A percentile compares a stretch with the other conserved stretches of the same genome.
phyloP scores from a whole-genome alignment of 495 filamentous ascomycete species.

The Aspergillus sclerotioniger region DNA sequence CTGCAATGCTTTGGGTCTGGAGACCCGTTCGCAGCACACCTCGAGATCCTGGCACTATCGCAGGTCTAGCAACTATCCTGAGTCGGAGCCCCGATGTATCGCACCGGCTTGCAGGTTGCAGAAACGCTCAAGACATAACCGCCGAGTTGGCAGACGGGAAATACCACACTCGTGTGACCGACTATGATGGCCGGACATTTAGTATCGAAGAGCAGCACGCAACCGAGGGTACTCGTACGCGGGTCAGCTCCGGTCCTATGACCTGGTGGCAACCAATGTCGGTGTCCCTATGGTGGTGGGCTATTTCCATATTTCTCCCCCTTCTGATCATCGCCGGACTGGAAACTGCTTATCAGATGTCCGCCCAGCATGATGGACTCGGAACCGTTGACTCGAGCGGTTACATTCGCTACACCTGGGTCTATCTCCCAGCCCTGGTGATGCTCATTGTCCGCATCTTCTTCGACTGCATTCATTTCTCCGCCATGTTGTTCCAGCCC shows the following conservation, averaged over 20 bases:
- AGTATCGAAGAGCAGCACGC: not conserved
- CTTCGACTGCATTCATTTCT: constrained; percentile 13
- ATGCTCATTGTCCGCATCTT: constrained; percentile 17
- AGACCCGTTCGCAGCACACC: constrained; percentile 12
- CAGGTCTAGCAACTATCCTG: constrained; percentile 17
- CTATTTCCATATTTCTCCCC: constrained; percentile 9
- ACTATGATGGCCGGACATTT: not conserved
- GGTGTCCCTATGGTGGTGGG: constrained; percentile 1
- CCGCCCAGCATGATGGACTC: not conserved
- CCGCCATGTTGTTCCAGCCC: constrained; percentile 6
- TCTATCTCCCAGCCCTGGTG: constrained; percentile 22
- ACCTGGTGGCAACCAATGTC: constrained; percentile 15
- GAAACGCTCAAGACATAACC: not conserved
- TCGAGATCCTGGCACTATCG: constrained; percentile 17
- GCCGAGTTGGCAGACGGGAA: not conserved
- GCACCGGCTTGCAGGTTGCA: not conserved
- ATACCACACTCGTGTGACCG: not conserved
- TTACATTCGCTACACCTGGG: constrained; percentile 19
- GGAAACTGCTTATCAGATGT: constrained; percentile 14
- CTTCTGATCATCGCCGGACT: constrained; percentile 14
- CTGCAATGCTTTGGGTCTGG: not conserved
- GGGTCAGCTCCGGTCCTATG: not conserved
- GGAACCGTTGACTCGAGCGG: constrained; percentile 1
- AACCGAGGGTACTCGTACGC: not conserved
- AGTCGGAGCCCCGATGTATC: not conserved